Evolutionary conservation across 1,284 basidiomycete genomes (phyloP), one percentile per base, ranked within the genome.

Genomic region (Irpex sp.): DNA sequence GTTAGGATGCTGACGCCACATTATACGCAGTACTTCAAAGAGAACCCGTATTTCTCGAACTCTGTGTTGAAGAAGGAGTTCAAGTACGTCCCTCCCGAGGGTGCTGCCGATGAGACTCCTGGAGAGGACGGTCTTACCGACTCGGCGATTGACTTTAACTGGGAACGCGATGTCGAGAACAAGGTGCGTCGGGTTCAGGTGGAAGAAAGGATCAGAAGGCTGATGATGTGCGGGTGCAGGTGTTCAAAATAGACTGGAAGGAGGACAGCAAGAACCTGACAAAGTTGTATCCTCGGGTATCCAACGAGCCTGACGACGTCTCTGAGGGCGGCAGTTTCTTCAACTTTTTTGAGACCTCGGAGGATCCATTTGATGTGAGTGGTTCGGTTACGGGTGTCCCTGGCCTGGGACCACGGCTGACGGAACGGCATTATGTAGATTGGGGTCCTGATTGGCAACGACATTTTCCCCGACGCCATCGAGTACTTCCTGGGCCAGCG

Each of bases 321-420:
- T 78, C 80, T 35, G 93, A 94, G 62, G 77, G 83, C 56, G 93
- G 94, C 61, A 92, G 88, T 71, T 94, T 95, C 80, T 95, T 95
- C 83, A 92, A 93, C 77, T 89, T 88, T 70, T 94, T 95, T 68
- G 92, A 92, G 74, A 74, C 82, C 61, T 79, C 80, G 15, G 72
- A 79, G 35, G 91, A 93, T 70, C 81, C 83, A 8, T 83, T 79
- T 65, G 89, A 92, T 67, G 90, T 92, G 69, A 76, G 88, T 81
- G 58, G 26, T 35, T 54, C 62, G 57, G 60, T 33, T 31, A 51
- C 33, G n/a, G 60, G 58, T 60, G 50, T 43, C 17, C 35, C 31
- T 33, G 31, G 17, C 39, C 36, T 43, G 33, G 33, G 49, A 61
- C 63, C 61, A 63, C 39, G 46, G 58, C 65, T 63, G 55, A 61